Percentiles rank a stretch among this genome's conserved stretches.
Conservation (phyloP, 768 basidiomycete genomes). For the Mycena amicta region DNA sequence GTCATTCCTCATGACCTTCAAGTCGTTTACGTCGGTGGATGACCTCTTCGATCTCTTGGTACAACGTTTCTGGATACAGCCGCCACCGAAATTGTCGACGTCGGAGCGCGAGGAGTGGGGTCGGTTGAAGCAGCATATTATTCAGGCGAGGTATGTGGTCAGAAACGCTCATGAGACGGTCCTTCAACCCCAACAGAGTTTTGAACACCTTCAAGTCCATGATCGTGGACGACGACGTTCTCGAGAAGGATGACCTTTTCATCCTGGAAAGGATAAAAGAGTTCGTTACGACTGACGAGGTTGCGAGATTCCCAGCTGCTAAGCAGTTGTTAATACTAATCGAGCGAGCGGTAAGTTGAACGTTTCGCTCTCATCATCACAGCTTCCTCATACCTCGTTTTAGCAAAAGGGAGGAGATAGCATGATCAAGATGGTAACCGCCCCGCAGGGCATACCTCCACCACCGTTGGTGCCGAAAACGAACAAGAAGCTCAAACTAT, state of each 20-base stretch:
- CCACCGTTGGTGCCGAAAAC: slow-evolving; percentile 74
- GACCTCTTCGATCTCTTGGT: slow-evolving; percentile 83
- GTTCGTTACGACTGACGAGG: slow-evolving; percentile 71
- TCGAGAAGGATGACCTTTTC: slow-evolving; percentile 84
- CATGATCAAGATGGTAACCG: slow-evolving; percentile 58
- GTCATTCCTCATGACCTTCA: slow-evolving; percentile 95
- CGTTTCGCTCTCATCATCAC: slow-evolving; percentile 1
- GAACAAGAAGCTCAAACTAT: slow-evolving; percentile 72
- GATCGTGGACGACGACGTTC: slow-evolving; percentile 79
- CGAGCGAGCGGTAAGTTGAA: slow-evolving; percentile 71
- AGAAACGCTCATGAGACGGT: not conserved
- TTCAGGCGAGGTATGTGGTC: slow-evolving; percentile 76
- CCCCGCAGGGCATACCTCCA: slow-evolving; percentile 64
- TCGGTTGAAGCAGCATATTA: slow-evolving; percentile 81
- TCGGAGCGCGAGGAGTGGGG: slow-evolving; percentile 78
- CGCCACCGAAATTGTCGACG: slow-evolving; percentile 66
- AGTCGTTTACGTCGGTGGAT: slow-evolving; percentile 85
- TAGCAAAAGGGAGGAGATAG: slow-evolving; percentile 57
- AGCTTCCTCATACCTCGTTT: slow-evolving; percentile 10
- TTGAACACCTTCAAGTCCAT: slow-evolving; percentile 90
- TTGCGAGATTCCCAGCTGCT: slow-evolving; percentile 65
- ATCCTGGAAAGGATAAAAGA: slow-evolving; percentile 82
- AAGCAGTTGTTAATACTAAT: slow-evolving; percentile 76
- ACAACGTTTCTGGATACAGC: slow-evolving; percentile 74
- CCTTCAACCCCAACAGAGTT: slow-evolving; percentile 52